A percentile compares a stretch with the other conserved stretches of the same genome.
Evolutionary conservation across 139 green algal species (phyloP).

Genomic region (Zygnema cylindricum): DNA sequence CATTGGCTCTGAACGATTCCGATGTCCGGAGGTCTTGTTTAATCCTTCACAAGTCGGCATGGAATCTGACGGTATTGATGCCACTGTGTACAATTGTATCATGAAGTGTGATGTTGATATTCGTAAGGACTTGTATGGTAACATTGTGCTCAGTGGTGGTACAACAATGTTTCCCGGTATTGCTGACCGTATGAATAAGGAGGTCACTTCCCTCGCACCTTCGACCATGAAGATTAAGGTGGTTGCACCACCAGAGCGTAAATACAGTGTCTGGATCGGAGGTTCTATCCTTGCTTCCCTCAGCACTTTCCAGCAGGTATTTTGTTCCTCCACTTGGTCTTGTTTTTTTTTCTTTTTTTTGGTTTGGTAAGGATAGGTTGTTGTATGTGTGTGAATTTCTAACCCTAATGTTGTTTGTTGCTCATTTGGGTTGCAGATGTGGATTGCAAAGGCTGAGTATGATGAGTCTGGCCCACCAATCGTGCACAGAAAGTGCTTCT

Average conservation of each 20-base stretch:
- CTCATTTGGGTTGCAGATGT: constrained; percentile 74
- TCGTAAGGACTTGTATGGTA: constrained; percentile 65
- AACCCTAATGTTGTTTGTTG: neutral
- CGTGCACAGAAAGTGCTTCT: constrained; percentile 98
- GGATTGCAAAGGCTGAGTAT: constrained; percentile 94
- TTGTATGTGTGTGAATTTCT: neutral
- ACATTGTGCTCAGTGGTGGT: constrained; percentile 67
- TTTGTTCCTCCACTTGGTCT: neutral
- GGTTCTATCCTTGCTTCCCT: constrained; percentile 70
- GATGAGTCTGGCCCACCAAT: constrained; percentile 95
- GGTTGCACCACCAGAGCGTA: constrained; percentile 66
- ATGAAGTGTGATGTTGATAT: constrained; percentile 70
- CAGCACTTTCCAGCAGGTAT: constrained; percentile 69
- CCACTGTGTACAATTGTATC: constrained; percentile 68
- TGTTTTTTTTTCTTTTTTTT: neutral
- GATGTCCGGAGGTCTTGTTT: constrained; percentile 67
- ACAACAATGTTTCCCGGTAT: constrained; percentile 68
- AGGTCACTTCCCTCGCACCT: constrained; percentile 64
- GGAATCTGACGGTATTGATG: constrained; percentile 64
- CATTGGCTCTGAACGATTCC: constrained; percentile 64
- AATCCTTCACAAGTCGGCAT: constrained; percentile 65
- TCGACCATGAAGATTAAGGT: constrained; percentile 70
- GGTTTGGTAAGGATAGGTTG: neutral
- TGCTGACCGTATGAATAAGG: constrained; percentile 65
- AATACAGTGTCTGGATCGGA: constrained; percentile 71